Conservation (phyloP, 176 grass and related monocot genomes). For the Themeda triandra region DNA sequence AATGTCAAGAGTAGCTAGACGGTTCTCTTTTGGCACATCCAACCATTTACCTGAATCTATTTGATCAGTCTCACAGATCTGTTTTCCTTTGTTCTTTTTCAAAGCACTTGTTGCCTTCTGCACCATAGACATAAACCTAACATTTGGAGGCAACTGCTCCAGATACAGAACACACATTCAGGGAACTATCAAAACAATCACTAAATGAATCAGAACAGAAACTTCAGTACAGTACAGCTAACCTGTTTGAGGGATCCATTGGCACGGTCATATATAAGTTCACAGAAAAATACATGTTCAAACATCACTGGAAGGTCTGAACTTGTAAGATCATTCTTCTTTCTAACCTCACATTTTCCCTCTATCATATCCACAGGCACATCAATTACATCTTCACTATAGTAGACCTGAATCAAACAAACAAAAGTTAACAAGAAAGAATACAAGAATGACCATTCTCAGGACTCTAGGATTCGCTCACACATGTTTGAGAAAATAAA, state of each 20-base stretch:
- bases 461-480: neutral
- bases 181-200: slow-evolving; percentile 20
- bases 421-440: slow-evolving; percentile 32
- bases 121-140: slow-evolving; percentile 49
- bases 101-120: slow-evolving; percentile 39
- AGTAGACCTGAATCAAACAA: slow-evolving; percentile 71
- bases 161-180: slow-evolving; percentile 36
- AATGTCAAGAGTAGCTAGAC: slow-evolving; percentile 88
- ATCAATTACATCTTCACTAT: slow-evolving; percentile 80
- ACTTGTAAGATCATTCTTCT: slow-evolving; percentile 68
- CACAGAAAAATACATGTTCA: slow-evolving; percentile 95
- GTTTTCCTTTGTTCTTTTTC: slow-evolving; percentile 93
- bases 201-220: slow-evolving; percentile 24
- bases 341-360: slow-evolving; percentile 91
- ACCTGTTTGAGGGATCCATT: slow-evolving; percentile 97
- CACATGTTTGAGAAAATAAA: slow-evolving; percentile 1
- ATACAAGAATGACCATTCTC: slow-evolving; percentile 23
- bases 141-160: slow-evolving; percentile 68
- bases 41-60: slow-evolving; percentile 49
- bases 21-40: slow-evolving; percentile 55
- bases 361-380: slow-evolving; percentile 80
- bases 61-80: slow-evolving; percentile 60
- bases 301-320: slow-evolving; percentile 62
- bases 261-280: slow-evolving; percentile 75
- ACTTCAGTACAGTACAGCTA: slow-evolving; percentile 23